Percentiles rank a stretch among this genome's conserved stretches.
phyloP scores from a whole-genome alignment of 1,284 basidiomycete species.

The Exobasidium cylindrosporum region DNA sequence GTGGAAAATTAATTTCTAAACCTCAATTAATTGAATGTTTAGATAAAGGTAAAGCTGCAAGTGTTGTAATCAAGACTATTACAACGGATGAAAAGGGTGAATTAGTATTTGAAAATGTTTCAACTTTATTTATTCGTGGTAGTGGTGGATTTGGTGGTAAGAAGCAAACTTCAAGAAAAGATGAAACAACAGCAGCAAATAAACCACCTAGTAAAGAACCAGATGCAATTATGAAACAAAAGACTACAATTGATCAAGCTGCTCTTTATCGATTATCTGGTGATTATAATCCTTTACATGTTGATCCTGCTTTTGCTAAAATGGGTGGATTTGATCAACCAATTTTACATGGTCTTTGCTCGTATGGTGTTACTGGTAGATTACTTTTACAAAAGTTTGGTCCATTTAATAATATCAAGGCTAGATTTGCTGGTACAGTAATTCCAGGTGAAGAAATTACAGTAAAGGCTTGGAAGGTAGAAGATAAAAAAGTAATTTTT shows the following conservation, averaged over 20 bases:
- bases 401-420: conserved; percentile 88
- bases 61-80: conserved; percentile 32
- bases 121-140: conserved; percentile 88
- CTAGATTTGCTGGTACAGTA: conserved; percentile 84
- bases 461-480: conserved; percentile 81
- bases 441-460: conserved; percentile 83
- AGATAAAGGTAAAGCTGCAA: conserved; percentile 59
- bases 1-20: conserved; percentile 77
- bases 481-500: conserved; percentile 86
- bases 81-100: conserved; percentile 64
- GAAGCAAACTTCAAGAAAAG: conserved; percentile 80
- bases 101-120: conserved; percentile 86
- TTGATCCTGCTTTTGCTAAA: conserved; percentile 86
- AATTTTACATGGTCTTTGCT: conserved; percentile 72
- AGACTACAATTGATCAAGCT: conserved; percentile 60
- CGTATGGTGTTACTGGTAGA: conserved; percentile 90
- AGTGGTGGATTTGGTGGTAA: conserved; percentile 93
- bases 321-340: conserved; percentile 93
- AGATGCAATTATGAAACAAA: conserved; percentile 48
- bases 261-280: conserved; percentile 77
- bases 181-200: conserved; percentile 81
- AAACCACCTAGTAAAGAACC: conserved; percentile 63
- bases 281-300: conserved; percentile 88
- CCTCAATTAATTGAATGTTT: conserved; percentile 71
- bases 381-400: conserved; percentile 86